A percentile compares a stretch with the other conserved stretches of the same genome.
phyloP scores from a whole-genome alignment of 768 basidiomycete genomes.

The Suillus subalutaceus region DNA sequence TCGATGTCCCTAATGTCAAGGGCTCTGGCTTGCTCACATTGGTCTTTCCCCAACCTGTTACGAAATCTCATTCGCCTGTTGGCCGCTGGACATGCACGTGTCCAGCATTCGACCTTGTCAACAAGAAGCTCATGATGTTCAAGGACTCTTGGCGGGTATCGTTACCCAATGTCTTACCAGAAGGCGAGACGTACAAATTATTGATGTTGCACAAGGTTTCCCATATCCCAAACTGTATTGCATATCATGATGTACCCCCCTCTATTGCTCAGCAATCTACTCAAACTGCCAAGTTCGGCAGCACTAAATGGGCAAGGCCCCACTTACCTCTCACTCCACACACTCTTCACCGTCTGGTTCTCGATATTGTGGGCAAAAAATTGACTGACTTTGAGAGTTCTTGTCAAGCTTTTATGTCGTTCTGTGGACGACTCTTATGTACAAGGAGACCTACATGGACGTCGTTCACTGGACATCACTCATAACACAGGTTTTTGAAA shows the following conservation, averaged over 20 bases:
- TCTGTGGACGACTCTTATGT: too few relatives aligned
- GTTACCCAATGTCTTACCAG: conserved; percentile 17
- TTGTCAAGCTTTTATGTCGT: too few relatives aligned
- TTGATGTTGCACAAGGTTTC: conserved; percentile 19
- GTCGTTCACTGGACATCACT: too few relatives aligned
- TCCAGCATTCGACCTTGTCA: not conserved
- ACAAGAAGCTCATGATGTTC: not conserved
- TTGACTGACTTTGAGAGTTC: too few relatives aligned
- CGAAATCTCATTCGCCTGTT: not conserved
- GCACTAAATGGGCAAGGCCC: not conserved
- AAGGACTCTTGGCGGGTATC: conserved; percentile 7
- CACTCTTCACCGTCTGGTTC: too few relatives aligned
- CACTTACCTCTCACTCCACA: too few relatives aligned
- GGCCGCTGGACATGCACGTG: not conserved
- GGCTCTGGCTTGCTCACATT: not conserved
- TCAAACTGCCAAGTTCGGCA: too few relatives aligned
- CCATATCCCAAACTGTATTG: conserved; percentile 22
- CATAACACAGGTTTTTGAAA: too few relatives aligned
- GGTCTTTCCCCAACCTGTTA: not conserved
- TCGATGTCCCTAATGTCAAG: not conserved
- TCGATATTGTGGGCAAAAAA: too few relatives aligned
- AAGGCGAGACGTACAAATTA: conserved; percentile 21
- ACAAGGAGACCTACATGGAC: too few relatives aligned
- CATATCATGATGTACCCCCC: too few relatives aligned
- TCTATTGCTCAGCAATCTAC: too few relatives aligned